Percentiles rank a stretch among this genome's conserved stretches.
These are phyloP conservation scores for Monilinia vaccinii-corymbosi DNA, from an alignment of 2,329 filamentous ascomycete genomes.

Conservation along the genomic window DNA sequence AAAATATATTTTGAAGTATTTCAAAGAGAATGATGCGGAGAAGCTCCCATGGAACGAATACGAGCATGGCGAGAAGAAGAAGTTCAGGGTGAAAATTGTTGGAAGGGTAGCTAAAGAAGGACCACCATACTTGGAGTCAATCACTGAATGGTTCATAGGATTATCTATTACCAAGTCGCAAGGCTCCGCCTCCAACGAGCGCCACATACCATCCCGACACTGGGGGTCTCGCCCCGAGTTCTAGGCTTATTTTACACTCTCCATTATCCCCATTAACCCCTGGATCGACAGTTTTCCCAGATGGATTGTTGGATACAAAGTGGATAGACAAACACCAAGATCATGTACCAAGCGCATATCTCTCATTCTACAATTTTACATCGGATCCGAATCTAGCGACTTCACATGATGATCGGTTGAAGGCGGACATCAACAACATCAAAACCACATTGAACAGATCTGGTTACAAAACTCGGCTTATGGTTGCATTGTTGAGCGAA, in stretches of 20 bases:
- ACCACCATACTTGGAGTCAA: slow-evolving; percentile 18
- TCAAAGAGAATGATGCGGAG: slow-evolving; percentile 56
- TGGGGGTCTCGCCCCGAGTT: slow-evolving; percentile 32
- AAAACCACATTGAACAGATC: slow-evolving; percentile 58
- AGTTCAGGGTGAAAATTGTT: slow-evolving; percentile 63
- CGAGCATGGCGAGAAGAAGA: slow-evolving; percentile 37
- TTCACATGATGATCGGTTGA: slow-evolving; percentile 78
- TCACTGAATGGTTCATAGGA: slow-evolving; percentile 34
- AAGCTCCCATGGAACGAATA: slow-evolving; percentile 57
- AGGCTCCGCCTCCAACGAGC: slow-evolving; percentile 39
- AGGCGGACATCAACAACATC: slow-evolving; percentile 73
- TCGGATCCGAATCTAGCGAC: slow-evolving; percentile 65
- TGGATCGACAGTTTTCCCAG: slow-evolving; percentile 73
- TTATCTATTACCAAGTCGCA: slow-evolving; percentile 46
- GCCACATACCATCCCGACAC: slow-evolving; percentile 32
- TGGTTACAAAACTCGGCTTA: slow-evolving; percentile 68
- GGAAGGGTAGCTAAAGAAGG: slow-evolving; percentile 60
- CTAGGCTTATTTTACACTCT: slow-evolving; percentile 64
- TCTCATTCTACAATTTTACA: slow-evolving; percentile 73
- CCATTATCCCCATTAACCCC: slow-evolving; percentile 86
- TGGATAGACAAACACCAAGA: slow-evolving; percentile 90
- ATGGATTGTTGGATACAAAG: slow-evolving; percentile 70
- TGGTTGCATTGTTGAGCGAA: slow-evolving; percentile 70
- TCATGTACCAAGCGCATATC: slow-evolving; percentile 67
- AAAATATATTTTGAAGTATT: slow-evolving; percentile 53